Percentiles rank a stretch among this genome's conserved stretches.
Evolutionary conservation across 768 basidiomycete genomes (phyloP).

Genomic region (Leccinum rimulosum): DNA sequence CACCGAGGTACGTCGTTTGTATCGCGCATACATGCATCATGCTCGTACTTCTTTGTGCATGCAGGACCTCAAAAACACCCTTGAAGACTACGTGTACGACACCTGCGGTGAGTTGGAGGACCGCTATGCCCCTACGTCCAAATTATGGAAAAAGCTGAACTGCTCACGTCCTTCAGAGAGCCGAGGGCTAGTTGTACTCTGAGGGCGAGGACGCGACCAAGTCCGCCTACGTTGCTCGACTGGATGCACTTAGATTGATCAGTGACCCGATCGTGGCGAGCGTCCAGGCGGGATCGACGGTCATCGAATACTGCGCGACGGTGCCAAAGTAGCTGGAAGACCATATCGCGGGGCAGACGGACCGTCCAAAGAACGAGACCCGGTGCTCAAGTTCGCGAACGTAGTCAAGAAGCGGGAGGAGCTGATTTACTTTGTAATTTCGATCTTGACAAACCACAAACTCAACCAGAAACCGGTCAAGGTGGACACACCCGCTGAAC

Average conservation of each 20-base stretch:
- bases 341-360: constrained; percentile 80
- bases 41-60: background rate
- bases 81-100: constrained; percentile 99
- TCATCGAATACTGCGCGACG: constrained; percentile 88
- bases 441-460: constrained; percentile 89
- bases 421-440: constrained; percentile 82
- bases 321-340: constrained; percentile 96
- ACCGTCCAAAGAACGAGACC: constrained; percentile 89
- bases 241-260: constrained; percentile 79
- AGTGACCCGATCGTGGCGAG: constrained; percentile 82
- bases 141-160: constrained; percentile 59
- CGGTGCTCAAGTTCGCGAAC: constrained; percentile 77
- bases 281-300: constrained; percentile 68
- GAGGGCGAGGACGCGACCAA: constrained; percentile 95
- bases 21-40: constrained; percentile 3
- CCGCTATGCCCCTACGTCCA: constrained; percentile 79
- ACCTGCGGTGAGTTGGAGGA: constrained; percentile 90
- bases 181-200: constrained; percentile 96
- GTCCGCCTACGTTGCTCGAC: constrained; percentile 84
- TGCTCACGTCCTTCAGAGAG: constrained; percentile 68
- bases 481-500: constrained; percentile 37
- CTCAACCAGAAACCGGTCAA: constrained; percentile 66
- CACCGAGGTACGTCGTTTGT: constrained; percentile 70
- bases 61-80: constrained; percentile 95
- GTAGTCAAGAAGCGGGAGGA: constrained; percentile 92